A percentile compares a stretch with the other conserved stretches of the same genome.
These are phyloP conservation scores for Dictyophora rubrovolvata DNA, from an alignment of 768 basidiomycete genomes.

Conservation along the genomic window DNA sequence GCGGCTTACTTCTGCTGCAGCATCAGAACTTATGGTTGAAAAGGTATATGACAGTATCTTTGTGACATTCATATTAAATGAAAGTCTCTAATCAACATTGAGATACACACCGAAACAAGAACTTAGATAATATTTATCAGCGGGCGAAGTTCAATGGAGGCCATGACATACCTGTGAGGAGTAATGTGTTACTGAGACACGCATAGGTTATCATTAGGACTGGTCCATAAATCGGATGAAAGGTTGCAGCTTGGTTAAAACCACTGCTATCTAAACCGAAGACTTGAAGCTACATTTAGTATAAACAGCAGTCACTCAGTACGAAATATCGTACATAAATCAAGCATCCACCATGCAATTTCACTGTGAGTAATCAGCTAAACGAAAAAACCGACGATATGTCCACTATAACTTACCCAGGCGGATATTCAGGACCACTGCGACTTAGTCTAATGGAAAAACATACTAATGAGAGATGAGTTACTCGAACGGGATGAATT, in stretches of 20 bases:
- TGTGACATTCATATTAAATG: conserved; percentile 13
- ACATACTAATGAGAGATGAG: neutral
- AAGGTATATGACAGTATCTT: conserved; percentile 95
- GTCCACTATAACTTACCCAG: neutral
- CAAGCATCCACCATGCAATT: conserved; percentile 93
- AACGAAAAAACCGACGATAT: neutral
- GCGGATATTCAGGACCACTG: neutral
- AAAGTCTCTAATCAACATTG: conserved; percentile 9
- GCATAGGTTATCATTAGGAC: conserved; percentile 87
- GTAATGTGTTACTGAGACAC: conserved; percentile 82
- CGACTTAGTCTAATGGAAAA: conserved; percentile 5
- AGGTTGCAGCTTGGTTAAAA: conserved; percentile 68
- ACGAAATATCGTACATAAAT: conserved; percentile 35
- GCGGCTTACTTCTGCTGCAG: conserved; percentile 69
- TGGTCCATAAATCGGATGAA: conserved; percentile 85
- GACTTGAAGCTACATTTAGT: conserved; percentile 24
- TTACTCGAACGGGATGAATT: neutral
- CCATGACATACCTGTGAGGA: conserved; percentile 65
- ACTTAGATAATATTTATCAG: conserved; percentile 29
- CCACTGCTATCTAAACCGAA: conserved; percentile 94
- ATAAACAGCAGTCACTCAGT: neutral
- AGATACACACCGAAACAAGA: conserved; percentile 57
- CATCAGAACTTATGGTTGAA: conserved; percentile 86
- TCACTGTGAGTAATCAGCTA: conserved; percentile 25
- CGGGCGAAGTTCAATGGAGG: neutral